Evolutionary conservation across 257 asterid species (phyloP).

Genomic region (Agastache rugosa): DNA sequence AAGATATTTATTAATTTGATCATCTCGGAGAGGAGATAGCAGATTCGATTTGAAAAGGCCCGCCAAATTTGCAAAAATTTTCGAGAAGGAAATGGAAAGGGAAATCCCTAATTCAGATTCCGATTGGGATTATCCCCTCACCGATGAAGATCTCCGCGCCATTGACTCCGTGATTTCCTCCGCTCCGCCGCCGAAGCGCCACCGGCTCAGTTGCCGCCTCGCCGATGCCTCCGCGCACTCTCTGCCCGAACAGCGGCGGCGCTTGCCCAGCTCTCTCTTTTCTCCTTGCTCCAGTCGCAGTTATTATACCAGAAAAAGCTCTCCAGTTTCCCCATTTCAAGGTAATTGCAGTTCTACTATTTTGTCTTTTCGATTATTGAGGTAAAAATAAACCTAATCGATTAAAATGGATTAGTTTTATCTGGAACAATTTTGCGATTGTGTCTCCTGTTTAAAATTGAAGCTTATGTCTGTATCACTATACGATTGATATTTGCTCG

Average conservation of each 20-base stretch:
- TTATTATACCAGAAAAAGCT: slow-evolving; percentile 5
- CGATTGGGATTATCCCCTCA: slow-evolving; percentile 74
- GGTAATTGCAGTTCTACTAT: slow-evolving; percentile 38
- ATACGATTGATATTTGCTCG: background rate
- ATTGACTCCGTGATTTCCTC: slow-evolving; percentile 60
- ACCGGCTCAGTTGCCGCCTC: slow-evolving; percentile 17
- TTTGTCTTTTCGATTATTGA: background rate
- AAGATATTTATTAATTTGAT: background rate
- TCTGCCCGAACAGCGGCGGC: slow-evolving; percentile 56
- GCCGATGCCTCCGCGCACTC: slow-evolving; percentile 36
- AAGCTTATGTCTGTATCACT: background rate
- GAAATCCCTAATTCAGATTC: slow-evolving; percentile 35
- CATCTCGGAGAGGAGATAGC: background rate
- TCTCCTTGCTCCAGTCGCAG: slow-evolving; percentile 49
- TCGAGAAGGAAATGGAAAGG: slow-evolving; percentile 37
- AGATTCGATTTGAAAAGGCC: background rate
- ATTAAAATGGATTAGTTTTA: background rate
- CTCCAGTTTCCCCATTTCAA: slow-evolving; percentile 35
- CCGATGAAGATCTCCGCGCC: slow-evolving; percentile 72
- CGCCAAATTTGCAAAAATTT: slow-evolving; percentile 26
- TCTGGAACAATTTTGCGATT: background rate
- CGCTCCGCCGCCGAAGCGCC: slow-evolving; percentile 45
- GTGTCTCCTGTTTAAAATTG: slow-evolving; percentile 1
- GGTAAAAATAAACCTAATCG: background rate
- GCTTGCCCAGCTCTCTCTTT: slow-evolving; percentile 77